These are phyloP conservation scores for Colletotrichum incanum DNA, from an alignment of 2,329 filamentous ascomycete species.

Conservation along the genomic window DNA sequence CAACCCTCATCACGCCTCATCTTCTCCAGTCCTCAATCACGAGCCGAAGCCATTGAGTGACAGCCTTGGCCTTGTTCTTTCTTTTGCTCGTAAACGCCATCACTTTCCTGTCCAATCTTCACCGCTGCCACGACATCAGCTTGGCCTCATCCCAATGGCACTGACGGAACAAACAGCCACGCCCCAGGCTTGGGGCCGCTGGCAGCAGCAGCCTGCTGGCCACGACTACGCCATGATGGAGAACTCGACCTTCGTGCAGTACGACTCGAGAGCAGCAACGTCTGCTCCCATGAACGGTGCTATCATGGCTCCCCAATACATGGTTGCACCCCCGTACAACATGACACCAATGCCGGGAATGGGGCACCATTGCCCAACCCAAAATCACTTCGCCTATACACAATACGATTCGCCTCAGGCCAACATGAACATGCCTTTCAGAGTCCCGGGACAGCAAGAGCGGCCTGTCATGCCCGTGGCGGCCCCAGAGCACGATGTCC, in stretches of 20 bases:
- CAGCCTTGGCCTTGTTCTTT: not conserved
- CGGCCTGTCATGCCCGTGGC: constrained; percentile 45
- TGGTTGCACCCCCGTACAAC: constrained; percentile 61
- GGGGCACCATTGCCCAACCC: constrained; percentile 58
- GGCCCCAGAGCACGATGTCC: constrained; percentile 31
- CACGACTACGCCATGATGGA: constrained; percentile 66
- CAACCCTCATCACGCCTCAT: not conserved
- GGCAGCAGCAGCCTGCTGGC: constrained; percentile 61
- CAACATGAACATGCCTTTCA: constrained; percentile 53
- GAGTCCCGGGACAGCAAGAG: constrained; percentile 49
- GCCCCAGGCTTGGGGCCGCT: constrained; percentile 69
- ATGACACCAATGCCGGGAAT: constrained; percentile 60
- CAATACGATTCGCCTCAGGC: constrained; percentile 57
- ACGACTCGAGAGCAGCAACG: constrained; percentile 60
- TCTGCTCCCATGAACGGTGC: constrained; percentile 60
- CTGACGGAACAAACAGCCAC: constrained; percentile 63
- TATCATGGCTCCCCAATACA: constrained; percentile 63
- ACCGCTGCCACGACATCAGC: not conserved
- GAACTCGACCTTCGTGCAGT: constrained; percentile 62
- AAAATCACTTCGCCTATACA: constrained; percentile 61
- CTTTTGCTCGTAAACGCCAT: not conserved
- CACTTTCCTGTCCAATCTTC: not conserved
- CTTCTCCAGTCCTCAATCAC: constrained; percentile 22
- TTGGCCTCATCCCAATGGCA: constrained; percentile 55
- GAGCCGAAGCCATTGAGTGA: not conserved